phyloP scores from a whole-genome alignment of 2,329 filamentous ascomycete species.

The Volutella citrinella region DNA sequence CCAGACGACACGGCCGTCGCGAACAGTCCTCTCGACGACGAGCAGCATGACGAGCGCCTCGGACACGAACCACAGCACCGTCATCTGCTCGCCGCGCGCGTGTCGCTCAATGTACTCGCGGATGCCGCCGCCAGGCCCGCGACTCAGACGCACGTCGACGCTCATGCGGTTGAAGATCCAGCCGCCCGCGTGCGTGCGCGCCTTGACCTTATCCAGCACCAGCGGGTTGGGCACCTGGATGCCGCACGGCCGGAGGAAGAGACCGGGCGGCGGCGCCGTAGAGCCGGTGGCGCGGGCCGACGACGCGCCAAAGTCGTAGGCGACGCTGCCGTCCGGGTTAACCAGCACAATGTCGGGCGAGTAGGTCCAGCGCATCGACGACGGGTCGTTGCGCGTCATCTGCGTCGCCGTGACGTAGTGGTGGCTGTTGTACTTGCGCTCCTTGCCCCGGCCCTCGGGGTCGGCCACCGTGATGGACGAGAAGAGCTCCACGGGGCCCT shows the following conservation, averaged over 20 bases:
- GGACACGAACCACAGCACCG: constrained; percentile 34
- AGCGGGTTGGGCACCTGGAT: constrained; percentile 32
- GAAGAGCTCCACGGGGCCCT: constrained; percentile 31
- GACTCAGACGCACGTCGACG: constrained; percentile 32
- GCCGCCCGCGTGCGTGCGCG: constrained; percentile 26
- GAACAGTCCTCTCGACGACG: constrained; percentile 27
- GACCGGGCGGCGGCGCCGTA: constrained; percentile 17
- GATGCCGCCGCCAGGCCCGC: constrained; percentile 23
- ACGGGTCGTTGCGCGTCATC: constrained; percentile 30
- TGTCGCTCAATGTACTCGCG: constrained; percentile 33
- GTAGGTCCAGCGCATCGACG: constrained; percentile 31
- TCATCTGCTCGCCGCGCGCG: constrained; percentile 34
- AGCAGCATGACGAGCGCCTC: constrained; percentile 32
- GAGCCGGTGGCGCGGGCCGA: constrained; percentile 5
- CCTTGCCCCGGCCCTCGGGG: constrained; percentile 23
- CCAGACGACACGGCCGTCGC: constrained; percentile 21
- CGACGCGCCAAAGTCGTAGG: constrained; percentile 29
- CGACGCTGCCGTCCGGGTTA: constrained; percentile 25
- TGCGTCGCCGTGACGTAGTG: constrained; percentile 35
- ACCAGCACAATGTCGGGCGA: constrained; percentile 31
- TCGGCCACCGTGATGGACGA: constrained; percentile 32
- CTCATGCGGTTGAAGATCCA: constrained; percentile 35
- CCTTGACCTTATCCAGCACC: constrained; percentile 33
- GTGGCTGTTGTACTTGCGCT: constrained; percentile 31
- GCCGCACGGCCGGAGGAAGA: constrained; percentile 24